Conservation (phyloP, 2,329 filamentous ascomycete species). For the Beauveria asiatica region DNA sequence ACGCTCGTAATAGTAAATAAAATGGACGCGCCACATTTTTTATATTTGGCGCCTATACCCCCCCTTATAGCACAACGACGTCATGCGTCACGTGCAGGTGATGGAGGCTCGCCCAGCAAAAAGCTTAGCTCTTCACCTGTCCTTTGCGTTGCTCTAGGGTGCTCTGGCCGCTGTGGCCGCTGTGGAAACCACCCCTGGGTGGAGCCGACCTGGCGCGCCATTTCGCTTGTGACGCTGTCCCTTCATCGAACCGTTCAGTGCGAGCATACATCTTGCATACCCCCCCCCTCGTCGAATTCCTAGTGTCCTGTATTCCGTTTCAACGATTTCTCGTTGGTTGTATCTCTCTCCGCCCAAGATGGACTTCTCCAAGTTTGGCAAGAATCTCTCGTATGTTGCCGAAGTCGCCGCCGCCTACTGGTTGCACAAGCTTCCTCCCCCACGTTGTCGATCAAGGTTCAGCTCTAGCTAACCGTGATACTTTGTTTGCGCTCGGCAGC, state of each 20-base stretch:
- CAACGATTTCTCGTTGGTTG: constrained; percentile 11
- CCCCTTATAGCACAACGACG: too few relatives aligned
- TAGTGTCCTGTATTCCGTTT: not conserved
- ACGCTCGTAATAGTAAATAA: too few relatives aligned
- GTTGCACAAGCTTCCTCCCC: constrained; percentile 9
- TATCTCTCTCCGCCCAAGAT: constrained; percentile 26
- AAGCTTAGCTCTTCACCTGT: not conserved
- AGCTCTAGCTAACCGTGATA: not conserved
- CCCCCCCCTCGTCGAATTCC: not conserved
- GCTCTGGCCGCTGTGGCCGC: not conserved
- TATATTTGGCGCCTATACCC: too few relatives aligned
- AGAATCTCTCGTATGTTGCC: constrained; percentile 43
- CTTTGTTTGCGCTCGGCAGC: constrained; percentile 22
- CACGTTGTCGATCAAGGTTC: constrained; percentile 3
- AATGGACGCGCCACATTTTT: too few relatives aligned
- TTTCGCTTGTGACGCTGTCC: constrained; percentile 25
- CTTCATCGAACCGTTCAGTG: constrained; percentile 12
- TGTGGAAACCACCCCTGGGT: constrained; percentile 12
- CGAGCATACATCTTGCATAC: not conserved
- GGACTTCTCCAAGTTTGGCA: constrained; percentile 53
- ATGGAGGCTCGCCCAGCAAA: not conserved
- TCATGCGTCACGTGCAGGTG: constrained; percentile 9
- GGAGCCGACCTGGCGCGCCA: constrained; percentile 15
- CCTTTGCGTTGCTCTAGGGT: too few relatives aligned
- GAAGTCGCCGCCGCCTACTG: constrained; percentile 3